Evolutionary conservation across 345 rosid species (phyloP).

Genomic region (Euphorbia pulcherrima): DNA sequence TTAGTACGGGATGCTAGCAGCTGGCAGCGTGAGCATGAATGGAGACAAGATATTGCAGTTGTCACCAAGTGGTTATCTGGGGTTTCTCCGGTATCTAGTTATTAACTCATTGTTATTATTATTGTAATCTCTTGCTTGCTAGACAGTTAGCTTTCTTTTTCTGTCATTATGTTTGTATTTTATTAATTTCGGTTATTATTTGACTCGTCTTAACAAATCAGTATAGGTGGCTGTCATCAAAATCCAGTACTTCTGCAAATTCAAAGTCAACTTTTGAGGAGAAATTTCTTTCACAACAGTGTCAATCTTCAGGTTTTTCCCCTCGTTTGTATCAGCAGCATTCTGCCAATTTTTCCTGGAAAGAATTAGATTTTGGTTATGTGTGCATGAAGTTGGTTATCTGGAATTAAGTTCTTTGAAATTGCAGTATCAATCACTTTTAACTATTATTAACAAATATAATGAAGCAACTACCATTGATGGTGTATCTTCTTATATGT

Average conservation of each 20-base stretch:
- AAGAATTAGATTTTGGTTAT: background rate
- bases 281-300: conserved; percentile 88
- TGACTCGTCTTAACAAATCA: conserved; percentile 43
- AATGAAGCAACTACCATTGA: background rate
- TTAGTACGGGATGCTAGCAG: conserved; percentile 81
- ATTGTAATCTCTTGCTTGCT: background rate
- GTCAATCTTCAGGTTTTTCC: conserved; percentile 80
- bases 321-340: background rate
- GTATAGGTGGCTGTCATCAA: conserved; percentile 99
- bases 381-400: background rate
- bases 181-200: conserved; percentile 17
- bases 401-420: background rate
- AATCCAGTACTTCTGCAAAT: conserved; percentile 54
- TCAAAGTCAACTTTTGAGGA: conserved; percentile 85
- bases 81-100: conserved; percentile 74
- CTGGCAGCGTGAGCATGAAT: conserved; percentile 97
- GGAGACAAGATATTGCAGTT: conserved; percentile 99
- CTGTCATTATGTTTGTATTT: conserved; percentile 12
- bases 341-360: background rate
- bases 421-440: background rate
- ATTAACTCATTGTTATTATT: background rate
- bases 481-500: conserved; percentile 24
- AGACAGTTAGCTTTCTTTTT: background rate
- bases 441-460: background rate
- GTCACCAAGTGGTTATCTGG: conserved; percentile 95